Conservation (phyloP, 768 basidiomycete species). For the Fibroporia radiculosa region DNA sequence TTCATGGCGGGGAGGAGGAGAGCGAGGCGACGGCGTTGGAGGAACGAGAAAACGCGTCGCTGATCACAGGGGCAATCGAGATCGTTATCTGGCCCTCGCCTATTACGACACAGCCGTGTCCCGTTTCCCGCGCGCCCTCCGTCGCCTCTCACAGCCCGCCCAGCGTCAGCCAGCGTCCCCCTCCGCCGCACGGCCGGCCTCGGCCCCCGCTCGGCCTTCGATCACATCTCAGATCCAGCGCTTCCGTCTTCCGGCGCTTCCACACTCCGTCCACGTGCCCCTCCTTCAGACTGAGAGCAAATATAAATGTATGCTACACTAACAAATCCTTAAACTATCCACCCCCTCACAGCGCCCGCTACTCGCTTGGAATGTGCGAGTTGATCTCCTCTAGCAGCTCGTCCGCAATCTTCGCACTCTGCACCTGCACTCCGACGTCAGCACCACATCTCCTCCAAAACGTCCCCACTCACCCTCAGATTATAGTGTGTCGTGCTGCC, state of each 20-base stretch:
- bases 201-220: not conserved
- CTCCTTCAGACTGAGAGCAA: too few species aligned
- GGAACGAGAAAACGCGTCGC: conserved; percentile 19
- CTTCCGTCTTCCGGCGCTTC: too few species aligned
- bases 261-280: too few species aligned
- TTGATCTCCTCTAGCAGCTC: conserved; percentile 55
- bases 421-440: conserved; percentile 34
- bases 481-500: conserved; percentile 64
- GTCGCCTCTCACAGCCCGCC: not conserved
- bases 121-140: not conserved
- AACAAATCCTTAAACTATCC: too few species aligned
- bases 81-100: conserved; percentile 20
- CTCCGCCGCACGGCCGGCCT: too few species aligned
- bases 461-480: conserved; percentile 48
- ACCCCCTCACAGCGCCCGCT: not conserved
- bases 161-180: too few species aligned
- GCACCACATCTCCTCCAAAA: not conserved
- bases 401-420: conserved; percentile 62
- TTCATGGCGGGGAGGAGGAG: conserved; percentile 13
- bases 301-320: too few species aligned
- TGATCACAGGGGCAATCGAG: conserved; percentile 26
- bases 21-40: conserved; percentile 19
- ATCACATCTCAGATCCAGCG: not conserved
- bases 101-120: conserved; percentile 3
- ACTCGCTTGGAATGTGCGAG: conserved; percentile 30